Evolutionary conservation across 768 basidiomycete genomes (phyloP), one percentile per base, ranked within the genome.

Genomic region (Solioccasus polychromus): DNA sequence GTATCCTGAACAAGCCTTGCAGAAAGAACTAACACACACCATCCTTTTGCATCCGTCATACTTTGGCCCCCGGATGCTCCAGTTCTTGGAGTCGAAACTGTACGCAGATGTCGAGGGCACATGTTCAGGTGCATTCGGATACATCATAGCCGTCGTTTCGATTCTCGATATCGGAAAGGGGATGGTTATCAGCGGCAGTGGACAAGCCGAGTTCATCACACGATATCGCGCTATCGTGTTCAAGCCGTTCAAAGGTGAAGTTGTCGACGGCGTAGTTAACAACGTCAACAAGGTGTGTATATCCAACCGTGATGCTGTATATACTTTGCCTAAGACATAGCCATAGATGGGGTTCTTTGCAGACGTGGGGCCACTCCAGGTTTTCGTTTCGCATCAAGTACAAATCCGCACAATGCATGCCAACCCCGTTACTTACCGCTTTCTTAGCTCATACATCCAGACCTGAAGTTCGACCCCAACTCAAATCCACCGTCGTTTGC

Each of bases 221-320:
- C 76, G 87, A 44, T 99, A 98, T 69, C 83, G 88, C 22, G 96
- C 96, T 6, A 92, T 99, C 53, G 95, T 99, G 17, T 97, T 96
- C 79, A 94, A 97, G 68, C 96, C 96, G n/a, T 98, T 98, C 78
- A 96, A 97, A 67, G 94, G 93, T 9, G 95, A 99, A 64, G 95
- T 97, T 4, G 89, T 99, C 15, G 96, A 99, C 64, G 95, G 92
- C 1, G 85, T 93, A 3, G 95, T 99, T 15, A 87, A 85, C 58
- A 93, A 90, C 50, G 96, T 99, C 28, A 94, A 85, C 66, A 96
- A 96, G 79, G 95, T 92, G 55, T 58, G 83, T 26, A 17, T 11
- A 19, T 38, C 15, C 26, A 11, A n/a, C n/a, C n/a, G n/a, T 24
- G 9, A 4, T 32, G 23, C 30, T 17, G 6, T 35, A 8, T 17